Base-by-base conservation (phyloP, 2,329 filamentous ascomycete species). In the Diaporthe sp. region DNA sequence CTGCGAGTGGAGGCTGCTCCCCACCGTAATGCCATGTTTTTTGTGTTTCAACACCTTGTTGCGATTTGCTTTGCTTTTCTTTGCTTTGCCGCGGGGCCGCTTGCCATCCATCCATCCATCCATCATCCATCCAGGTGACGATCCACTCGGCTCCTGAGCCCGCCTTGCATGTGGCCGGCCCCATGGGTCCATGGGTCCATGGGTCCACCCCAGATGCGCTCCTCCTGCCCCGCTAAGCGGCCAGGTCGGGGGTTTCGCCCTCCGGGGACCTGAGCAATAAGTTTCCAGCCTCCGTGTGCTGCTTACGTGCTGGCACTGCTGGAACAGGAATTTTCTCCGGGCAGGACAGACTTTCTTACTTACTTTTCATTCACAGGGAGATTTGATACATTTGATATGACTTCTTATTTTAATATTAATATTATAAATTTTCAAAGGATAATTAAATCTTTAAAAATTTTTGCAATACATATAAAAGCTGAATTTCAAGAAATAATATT, bases 141-240 rank as follows among this genome's bases (percentile, higher is more conserved):
- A 55, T 69, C 65, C 65, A 69, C 65, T 55, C 65, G 49, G 65
- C 65, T 69, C n/a, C 31, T 55, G 22, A 55, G 49, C 65, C 65
- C 65, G 65, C 22, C 65, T 22, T 69, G 65, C 46, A 69, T 69
- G 42, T 55, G 65, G 49, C 46, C 49, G 34, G 46, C 34, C 62
- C 22, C 65, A 42, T 55, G 49, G 34, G 49, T 69, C 22, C 65
- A 42, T 55, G 49, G 34, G 49, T 69, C 22, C 65, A 42, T 55
- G 49, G 34, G 49, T 69, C 31, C 34, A 55, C 34, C 49, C 22
- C 34, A 28, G 65, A 55, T 31, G 34, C 34, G 22, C 46, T 42
- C 65, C 49, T 53, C 17, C 65, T 22, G 34, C 65, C 46, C 65
- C 49, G 49, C 65, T 39, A 28, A 28, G 65, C 34, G 46, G 46